phyloP scores from a whole-genome alignment of 2,329 filamentous ascomycete genomes.

The Ilyonectria mors-panacis region DNA sequence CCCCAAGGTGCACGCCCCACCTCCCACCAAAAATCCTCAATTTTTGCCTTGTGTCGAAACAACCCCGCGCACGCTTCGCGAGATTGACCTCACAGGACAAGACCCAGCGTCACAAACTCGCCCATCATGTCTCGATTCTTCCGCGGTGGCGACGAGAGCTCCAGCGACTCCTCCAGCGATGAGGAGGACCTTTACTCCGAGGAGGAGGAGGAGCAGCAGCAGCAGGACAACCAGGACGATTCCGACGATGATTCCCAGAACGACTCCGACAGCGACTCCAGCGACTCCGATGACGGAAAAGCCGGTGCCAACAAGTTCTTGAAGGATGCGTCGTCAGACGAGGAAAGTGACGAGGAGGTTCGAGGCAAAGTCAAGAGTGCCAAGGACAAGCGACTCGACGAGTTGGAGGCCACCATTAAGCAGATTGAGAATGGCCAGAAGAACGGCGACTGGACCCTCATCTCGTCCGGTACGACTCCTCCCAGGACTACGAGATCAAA shows the following conservation, averaged over 20 bases:
- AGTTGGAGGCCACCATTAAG: constrained; percentile 90
- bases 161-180: constrained; percentile 94
- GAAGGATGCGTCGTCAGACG: constrained; percentile 79
- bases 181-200: constrained; percentile 92
- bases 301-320: constrained; percentile 88
- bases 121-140: constrained; percentile 96
- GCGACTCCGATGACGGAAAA: constrained; percentile 76
- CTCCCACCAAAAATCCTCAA: constrained; percentile 62
- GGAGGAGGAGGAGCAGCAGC: constrained; percentile 60
- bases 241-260: constrained; percentile 69
- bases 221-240: constrained; percentile 62
- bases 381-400: constrained; percentile 97
- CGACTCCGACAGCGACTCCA: constrained; percentile 63
- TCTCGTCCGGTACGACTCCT: constrained; percentile 78
- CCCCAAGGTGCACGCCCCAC: constrained; percentile 57
- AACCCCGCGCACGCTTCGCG: constrained; percentile 56
- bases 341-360: constrained; percentile 89
- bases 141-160: constrained; percentile 91
- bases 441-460: constrained; percentile 97
- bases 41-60: constrained; percentile 55
- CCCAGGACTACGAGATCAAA: constrained; percentile 4
- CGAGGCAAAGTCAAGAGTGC: constrained; percentile 94
- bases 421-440: constrained; percentile 97
- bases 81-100: constrained; percentile 51
- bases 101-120: constrained; percentile 47